These are phyloP conservation scores for Aspergillus carbonarius DNA, from an alignment of 2,329 filamentous ascomycete species.

Conservation along the genomic window DNA sequence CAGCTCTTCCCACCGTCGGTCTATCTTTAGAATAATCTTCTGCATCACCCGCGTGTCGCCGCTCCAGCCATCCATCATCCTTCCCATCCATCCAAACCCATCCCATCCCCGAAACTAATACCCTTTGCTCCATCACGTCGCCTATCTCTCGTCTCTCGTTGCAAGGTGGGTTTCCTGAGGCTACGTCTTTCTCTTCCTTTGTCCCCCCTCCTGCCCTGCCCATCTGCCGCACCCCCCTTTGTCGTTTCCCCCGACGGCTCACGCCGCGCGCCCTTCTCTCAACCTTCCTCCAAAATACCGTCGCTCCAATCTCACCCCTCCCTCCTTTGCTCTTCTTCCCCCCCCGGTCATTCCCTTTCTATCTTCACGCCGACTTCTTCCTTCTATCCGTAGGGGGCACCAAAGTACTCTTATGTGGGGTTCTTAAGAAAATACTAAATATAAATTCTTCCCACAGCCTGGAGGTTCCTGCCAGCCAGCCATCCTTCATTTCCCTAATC, in stretches of 20 bases:
- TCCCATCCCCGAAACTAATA: slow-evolving; percentile 9
- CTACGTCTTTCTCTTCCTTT: slow-evolving; percentile 1
- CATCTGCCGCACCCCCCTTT: background rate
- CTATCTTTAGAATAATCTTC: slow-evolving; percentile 39
- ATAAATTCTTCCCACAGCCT: slow-evolving; percentile 3
- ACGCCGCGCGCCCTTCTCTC: background rate
- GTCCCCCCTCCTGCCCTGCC: background rate
- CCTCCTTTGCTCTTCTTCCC: slow-evolving; percentile 1
- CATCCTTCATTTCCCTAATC: slow-evolving; percentile 7
- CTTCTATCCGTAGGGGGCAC: background rate
- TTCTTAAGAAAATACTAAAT: background rate
- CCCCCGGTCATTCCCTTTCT: slow-evolving; percentile 6
- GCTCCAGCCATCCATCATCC: slow-evolving; percentile 20
- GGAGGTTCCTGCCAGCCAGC: background rate
- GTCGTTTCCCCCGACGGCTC: background rate
- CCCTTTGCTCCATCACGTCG: background rate
- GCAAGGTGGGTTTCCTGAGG: slow-evolving; percentile 17
- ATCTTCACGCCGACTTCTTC: background rate
- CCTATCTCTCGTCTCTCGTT: slow-evolving; percentile 11
- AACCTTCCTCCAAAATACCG: slow-evolving; percentile 11
- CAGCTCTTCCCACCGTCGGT: slow-evolving; percentile 7
- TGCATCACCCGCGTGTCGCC: slow-evolving; percentile 28
- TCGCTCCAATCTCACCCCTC: slow-evolving; percentile 11
- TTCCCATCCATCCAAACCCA: slow-evolving; percentile 17
- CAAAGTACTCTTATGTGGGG: background rate